Percentiles rank a stretch among this genome's conserved stretches.
Conservation (phyloP, 371 early-diverging fungal genomes). For the Funneliformis caledonium region DNA sequence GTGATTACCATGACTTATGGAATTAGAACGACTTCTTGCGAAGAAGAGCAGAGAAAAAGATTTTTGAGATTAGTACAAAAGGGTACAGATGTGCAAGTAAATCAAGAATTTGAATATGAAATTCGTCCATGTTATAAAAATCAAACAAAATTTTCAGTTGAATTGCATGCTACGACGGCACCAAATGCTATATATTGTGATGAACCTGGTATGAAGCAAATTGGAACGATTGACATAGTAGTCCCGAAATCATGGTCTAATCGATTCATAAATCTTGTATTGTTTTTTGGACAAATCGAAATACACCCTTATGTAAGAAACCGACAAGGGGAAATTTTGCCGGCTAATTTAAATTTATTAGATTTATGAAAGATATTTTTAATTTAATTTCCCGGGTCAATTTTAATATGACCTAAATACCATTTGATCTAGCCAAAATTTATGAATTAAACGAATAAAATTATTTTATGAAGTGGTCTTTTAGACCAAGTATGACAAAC, state of each 20-base stretch:
- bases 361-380: too few species aligned
- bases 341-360: not conserved
- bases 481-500: too few species aligned
- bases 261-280: constrained; percentile 9
- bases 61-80: constrained; percentile 16
- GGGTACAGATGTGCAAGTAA: constrained; percentile 21
- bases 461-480: too few species aligned
- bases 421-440: too few species aligned
- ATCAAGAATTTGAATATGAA: constrained; percentile 8
- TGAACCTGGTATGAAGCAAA: constrained; percentile 5
- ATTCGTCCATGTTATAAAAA: not conserved
- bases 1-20: constrained; percentile 35
- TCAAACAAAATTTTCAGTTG: not conserved
- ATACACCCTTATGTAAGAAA: constrained; percentile 17
- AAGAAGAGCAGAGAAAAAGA: not conserved
- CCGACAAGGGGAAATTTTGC: not conserved
- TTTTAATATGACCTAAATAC: too few species aligned
- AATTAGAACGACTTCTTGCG: not conserved
- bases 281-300: constrained; percentile 37
- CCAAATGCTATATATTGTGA: constrained; percentile 29
- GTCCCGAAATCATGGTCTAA: constrained; percentile 17
- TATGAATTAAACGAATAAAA: too few species aligned
- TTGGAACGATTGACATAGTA: constrained; percentile 17
- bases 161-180: not conserved
- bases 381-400: too few species aligned